Percentiles rank a stretch among this genome's conserved stretches.
These are phyloP conservation scores for Candida tibetensis DNA, from an alignment of 805 yeast genomes.

Conservation along the genomic window DNA sequence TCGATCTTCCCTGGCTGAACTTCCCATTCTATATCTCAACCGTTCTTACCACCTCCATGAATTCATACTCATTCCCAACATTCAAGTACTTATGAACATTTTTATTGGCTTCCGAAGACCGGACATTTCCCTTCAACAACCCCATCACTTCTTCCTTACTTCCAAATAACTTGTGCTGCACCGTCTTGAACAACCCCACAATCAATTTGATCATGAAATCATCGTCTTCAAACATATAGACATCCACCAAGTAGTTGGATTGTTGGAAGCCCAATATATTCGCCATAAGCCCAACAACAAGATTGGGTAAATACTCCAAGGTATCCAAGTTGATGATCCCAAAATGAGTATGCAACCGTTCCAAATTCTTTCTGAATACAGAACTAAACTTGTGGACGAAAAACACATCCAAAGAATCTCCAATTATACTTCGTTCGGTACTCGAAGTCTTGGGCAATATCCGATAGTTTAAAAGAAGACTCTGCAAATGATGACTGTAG, in stretches of 20 bases:
- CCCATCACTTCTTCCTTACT: conserved; percentile 43
- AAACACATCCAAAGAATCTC: conserved; percentile 7
- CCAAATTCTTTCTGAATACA: conserved; percentile 41
- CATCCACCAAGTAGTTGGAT: conserved; percentile 51
- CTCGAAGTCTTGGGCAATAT: conserved; percentile 5
- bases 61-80: conserved; percentile 50
- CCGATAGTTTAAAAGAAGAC: conserved; percentile 12
- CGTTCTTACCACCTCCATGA: conserved; percentile 26
- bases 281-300: conserved; percentile 47
- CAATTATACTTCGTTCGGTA: conserved; percentile 3
- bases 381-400: conserved; percentile 42
- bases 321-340: conserved; percentile 39
- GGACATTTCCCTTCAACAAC: conserved; percentile 19
- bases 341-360: conserved; percentile 51
- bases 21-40: conserved; percentile 6
- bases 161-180: conserved; percentile 51
- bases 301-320: conserved; percentile 36
- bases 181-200: conserved; percentile 49
- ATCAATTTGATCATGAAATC: conserved; percentile 47
- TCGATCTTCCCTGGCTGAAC: no score
- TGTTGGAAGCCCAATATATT: conserved; percentile 46
- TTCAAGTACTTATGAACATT: conserved; percentile 33
- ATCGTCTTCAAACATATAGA: conserved; percentile 58
- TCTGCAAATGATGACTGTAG: conserved; percentile 29
- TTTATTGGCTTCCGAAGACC: background rate